Evolutionary conservation across 2,329 filamentous ascomycete species (phyloP), one percentile per base, ranked within the genome.

Genomic region (Cytospora piceae): DNA sequence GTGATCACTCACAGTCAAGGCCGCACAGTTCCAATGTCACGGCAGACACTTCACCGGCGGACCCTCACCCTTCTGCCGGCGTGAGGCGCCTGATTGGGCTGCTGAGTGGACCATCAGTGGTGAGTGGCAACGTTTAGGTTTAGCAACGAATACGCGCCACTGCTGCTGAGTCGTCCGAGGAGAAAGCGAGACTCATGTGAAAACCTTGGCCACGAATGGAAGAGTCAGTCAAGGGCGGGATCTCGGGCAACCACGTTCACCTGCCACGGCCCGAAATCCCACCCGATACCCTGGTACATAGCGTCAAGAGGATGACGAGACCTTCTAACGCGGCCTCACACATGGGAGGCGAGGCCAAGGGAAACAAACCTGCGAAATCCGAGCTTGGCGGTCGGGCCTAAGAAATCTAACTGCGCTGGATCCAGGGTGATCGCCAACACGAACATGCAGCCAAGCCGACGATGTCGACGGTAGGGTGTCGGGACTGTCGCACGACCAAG

Each of bases 381-480:
- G 53, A 56, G 60, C 60, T 62, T 62, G 60, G 60, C 60, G 52
- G 37, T 56, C 56, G 52, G 55, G 37, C 27, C 52, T 17, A 56
- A 54, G 52, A 56, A 42, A 52, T 56, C 39, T 34, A 42, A 53
- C 59, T 42, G 54, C 37, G 29, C 27, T 62, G 52, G 37, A 56
- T 8, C 20, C 20, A 42, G 39, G 52, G 22, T 39, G 29, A 56
- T 34, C 52, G 37, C 56, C 60, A 37, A 49, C 27, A 39, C 54
- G 49, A 37, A 49, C 49, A 52, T 53, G 60, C 60, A 62, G 60
- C 60, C 60, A 56, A 56, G 60, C 31, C 34, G 49, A 62, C 54
- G 60, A 53, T 49, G 37, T 17, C 56, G 37, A 49, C 60, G 39
- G 39, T 49, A 39, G 52, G 42, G 60, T 56, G 52, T 56, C 37